Evolutionary conservation across 768 basidiomycete species (phyloP), one percentile per base, ranked within the genome.

Genomic region (Rhodotorula diobovata): DNA sequence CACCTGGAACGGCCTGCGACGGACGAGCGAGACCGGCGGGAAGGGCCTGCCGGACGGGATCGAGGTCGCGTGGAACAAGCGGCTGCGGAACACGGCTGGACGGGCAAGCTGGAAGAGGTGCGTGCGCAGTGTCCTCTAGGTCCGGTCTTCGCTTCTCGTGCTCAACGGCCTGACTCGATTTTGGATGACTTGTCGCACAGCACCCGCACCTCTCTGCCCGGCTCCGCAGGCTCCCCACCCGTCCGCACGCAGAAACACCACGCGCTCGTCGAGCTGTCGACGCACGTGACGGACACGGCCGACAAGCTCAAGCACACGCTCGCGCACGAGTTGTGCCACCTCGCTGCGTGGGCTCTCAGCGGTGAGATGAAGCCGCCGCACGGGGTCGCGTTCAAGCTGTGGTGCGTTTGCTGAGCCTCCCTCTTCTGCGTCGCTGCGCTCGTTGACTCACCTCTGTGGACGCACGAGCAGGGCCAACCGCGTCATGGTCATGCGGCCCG

Each of bases 311-410:
- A 79, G 32, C 78, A 79, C 63, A 83, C 82, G 4, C 79, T 83
- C 28, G 79, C 82, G 43, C 82, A 83, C 64, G 82, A 83, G 75
- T 79, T 83, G 78, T 83, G 82, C 68, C 82, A 83, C 72, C 71
- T 83, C 35, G 82, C 82, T 3, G 77, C 79, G 5, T 83, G 82
- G 82, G 53, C 80, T 20, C 78, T 82, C 65, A 79, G 78, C 39
- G 74, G 78, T 32, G 82, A 81, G 61, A 77, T 77, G 48, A 80
- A 81, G 65, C 81, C 81, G 43, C 79, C 81, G 12, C 82, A 83
- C 66, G 82, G 82, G 1, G 67, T 61, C 39, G 76, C 80, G 16
- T 83, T 83, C 78, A 82, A 83, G 71, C 74, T 67, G 4, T 83
- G 82, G 82, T 80, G 30, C 53, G 79, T 66, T n/a, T 23, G 32